These are phyloP conservation scores for Eremochloa ophiuroides DNA, from an alignment of 176 grass and related monocot species.

Conservation along the genomic window DNA sequence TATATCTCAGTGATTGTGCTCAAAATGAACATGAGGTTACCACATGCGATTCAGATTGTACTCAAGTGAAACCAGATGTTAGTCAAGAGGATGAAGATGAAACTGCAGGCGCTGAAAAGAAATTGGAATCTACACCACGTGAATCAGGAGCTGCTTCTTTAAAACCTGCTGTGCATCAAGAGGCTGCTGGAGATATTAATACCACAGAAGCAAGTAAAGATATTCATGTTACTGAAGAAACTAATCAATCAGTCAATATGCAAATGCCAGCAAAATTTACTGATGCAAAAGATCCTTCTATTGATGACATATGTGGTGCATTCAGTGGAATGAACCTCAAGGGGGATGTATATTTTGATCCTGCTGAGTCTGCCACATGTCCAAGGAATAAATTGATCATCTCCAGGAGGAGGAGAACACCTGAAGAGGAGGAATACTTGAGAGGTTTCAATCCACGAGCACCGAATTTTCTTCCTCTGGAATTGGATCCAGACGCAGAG, in stretches of 20 bases:
- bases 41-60: background rate
- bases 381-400: constrained; percentile 43
- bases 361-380: constrained; percentile 26
- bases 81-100: background rate
- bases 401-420: constrained; percentile 51
- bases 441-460: constrained; percentile 70
- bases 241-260: background rate
- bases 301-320: constrained; percentile 54
- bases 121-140: background rate
- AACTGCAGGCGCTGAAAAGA: background rate
- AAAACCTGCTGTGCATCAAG: constrained; percentile 13
- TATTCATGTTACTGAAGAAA: background rate
- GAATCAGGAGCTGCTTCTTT: background rate
- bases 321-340: constrained; percentile 51
- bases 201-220: constrained; percentile 9
- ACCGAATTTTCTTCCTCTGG: constrained; percentile 75
- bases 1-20: background rate
- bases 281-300: constrained; percentile 20
- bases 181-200: background rate
- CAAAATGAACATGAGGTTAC: background rate
- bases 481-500: constrained; percentile 68
- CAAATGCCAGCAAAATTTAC: constrained; percentile 19
- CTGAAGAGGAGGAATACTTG: constrained; percentile 62
- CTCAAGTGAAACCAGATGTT: constrained; percentile 2
- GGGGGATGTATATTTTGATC: constrained; percentile 50